Evolutionary conservation across 2,329 filamentous ascomycete genomes (phyloP), one percentile per base, ranked within the genome.

Genomic region (Hypoxylon sp.): DNA sequence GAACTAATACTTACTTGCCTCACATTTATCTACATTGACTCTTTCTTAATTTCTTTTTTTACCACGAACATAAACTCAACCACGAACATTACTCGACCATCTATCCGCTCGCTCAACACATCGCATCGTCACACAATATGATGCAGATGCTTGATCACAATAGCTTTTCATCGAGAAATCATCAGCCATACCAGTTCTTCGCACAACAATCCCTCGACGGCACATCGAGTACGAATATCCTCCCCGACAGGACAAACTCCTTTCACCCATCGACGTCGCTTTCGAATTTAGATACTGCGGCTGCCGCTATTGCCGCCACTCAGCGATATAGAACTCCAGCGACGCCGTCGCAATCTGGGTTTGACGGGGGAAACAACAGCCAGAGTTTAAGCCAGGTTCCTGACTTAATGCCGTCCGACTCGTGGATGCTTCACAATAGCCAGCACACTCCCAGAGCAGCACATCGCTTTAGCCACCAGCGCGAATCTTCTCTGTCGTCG

Each of bases 401-500:
- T 31, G 76, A 78, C 37, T 71, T 78, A 46, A 78, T 78, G 77
- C 75, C 77, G 69, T 77, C 77, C 35, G 75, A 76, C 39, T 59
- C 76, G 52, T 78, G 75, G 76, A 72, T 77, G 70, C 65, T 77
- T 35, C 74, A 73, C 19, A 61, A 71, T 14, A 67, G 47, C 64
- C 74, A 76, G 37, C 74, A 76, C 44, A 77, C 74, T n/a, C 74
- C 76, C 17, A 73, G 74, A 60, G 71, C 72, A 44, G 42, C 72
- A 22, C 74, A 74, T 62, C 80, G 82, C 14, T 76, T 82, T 39
- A 74, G 82, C 26, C 88, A 90, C 73, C 83, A 90, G 50, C 85
- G 88, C 71, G 87, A 90, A 70, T 87, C 88, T 1, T 90, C 88
- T 5, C 79, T 88, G 39, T 90, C 88, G 0, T 90, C 88, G 0